A percentile compares a stretch with the other conserved stretches of the same genome.
phyloP scores from a whole-genome alignment of 495 filamentous ascomycete genomes.

The Peziza echinospora region DNA sequence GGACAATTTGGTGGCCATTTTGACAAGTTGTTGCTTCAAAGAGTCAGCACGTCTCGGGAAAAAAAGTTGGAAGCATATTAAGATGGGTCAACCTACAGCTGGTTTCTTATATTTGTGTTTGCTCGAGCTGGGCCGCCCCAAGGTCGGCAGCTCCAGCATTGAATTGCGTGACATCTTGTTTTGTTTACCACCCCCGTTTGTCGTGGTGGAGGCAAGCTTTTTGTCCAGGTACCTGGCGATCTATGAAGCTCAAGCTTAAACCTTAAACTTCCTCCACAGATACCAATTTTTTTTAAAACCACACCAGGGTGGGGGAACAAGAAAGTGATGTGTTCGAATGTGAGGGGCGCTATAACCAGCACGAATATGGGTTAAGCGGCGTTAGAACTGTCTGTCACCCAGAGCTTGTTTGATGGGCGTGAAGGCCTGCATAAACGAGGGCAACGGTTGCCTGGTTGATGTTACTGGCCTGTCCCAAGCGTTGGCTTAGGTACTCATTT shows the following conservation, averaged over 20 bases:
- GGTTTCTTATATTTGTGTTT: slow-evolving; percentile 1
- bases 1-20: no score
- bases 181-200: neutral
- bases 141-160: neutral
- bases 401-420: neutral
- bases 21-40: no score
- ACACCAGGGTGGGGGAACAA: neutral
- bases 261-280: neutral
- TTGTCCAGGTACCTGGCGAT: neutral
- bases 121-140: neutral
- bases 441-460: neutral
- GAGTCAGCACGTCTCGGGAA: no score
- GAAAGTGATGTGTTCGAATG: neutral
- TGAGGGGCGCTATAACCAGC: neutral
- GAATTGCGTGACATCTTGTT: neutral
- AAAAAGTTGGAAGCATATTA: slow-evolving; percentile 14
- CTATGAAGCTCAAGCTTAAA: neutral
- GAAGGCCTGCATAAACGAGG: neutral
- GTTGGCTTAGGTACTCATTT: neutral
- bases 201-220: neutral
- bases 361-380: neutral
- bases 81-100: slow-evolving; percentile 5
- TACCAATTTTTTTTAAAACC: neutral
- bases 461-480: neutral
- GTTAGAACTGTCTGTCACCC: neutral